Percentiles rank a stretch among this genome's conserved stretches.
These are phyloP conservation scores for Hemisphaericaspora xylanilytica DNA, from an alignment of 1,139 yeast species.

Conservation along the genomic window DNA sequence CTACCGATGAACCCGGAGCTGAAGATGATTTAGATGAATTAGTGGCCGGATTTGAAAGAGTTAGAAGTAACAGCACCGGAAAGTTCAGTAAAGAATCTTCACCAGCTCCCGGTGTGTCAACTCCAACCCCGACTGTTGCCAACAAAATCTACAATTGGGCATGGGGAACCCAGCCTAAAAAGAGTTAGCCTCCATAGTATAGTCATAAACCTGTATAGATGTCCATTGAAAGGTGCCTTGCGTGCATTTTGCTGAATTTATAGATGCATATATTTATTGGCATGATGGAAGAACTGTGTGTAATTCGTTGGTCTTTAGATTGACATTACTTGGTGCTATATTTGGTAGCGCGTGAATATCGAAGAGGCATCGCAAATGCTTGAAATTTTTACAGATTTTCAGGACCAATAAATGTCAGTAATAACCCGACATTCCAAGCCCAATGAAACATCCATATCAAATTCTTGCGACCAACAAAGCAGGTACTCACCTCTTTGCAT, in stretches of 20 bases:
- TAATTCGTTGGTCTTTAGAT: too few relatives aligned
- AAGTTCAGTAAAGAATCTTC: slow-evolving; percentile 2
- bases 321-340: too few relatives aligned
- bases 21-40: slow-evolving; percentile 11
- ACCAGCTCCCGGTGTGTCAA: neutral
- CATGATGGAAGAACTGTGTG: too few relatives aligned
- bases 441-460: slow-evolving; percentile 71
- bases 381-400: slow-evolving; percentile 1
- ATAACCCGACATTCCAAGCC: too few relatives aligned
- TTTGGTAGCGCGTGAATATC: neutral
- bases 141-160: slow-evolving; percentile 12
- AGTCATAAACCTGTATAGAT: too few relatives aligned
- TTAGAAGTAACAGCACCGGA: neutral
- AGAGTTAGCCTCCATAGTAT: too few relatives aligned
- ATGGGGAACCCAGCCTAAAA: slow-evolving; percentile 17
- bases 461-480: slow-evolving; percentile 41
- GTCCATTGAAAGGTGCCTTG: too few relatives aligned
- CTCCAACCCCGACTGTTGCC: slow-evolving; percentile 5
- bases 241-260: too few relatives aligned
- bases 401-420: too few relatives aligned
- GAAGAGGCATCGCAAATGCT: neutral
- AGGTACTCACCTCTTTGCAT: slow-evolving; percentile 50
- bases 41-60: slow-evolving; percentile 14
- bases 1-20: slow-evolving; percentile 12
- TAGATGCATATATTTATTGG: too few relatives aligned